Evolutionary conservation across 225 moss, liverwort and hornwort genomes (phyloP), one percentile per base, ranked within the genome.

Genomic region (Pseudoscleropodium purum): DNA sequence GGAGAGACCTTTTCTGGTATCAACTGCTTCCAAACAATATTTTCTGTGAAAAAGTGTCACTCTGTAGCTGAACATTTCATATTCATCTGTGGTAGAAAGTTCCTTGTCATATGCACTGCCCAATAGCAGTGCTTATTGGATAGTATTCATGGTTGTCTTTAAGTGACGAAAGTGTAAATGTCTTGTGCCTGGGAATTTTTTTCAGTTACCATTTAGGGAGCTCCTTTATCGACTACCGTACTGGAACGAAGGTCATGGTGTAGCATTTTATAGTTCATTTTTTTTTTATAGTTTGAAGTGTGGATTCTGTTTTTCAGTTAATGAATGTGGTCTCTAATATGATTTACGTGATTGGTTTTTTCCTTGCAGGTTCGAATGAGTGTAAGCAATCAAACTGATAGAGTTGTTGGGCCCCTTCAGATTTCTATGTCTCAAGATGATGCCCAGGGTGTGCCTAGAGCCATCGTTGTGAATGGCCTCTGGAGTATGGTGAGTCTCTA

Each of bases 401-500:
- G 93, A 77, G 93, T 85, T 86, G 89, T 99, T 86, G 99, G 99
- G 36, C 99, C 99, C 73, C 95, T 99, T 88, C 97, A 97, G 89
- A 97, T 99, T 86, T 95, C 95, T 18, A 97, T 99, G 97, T 93
- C 94, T 60, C 99, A 97, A 92, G 97, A 99, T 93, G 97, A 99
- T 90, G 91, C 93, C 76, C 95, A 95, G 76, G 97, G 97, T 91
- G 94, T 94, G 82, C 90, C 96, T 43, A 95, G 94, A 91, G 95
- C 97, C 87, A 91, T 99, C 82, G 94, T 97, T 63, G 96, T 99
- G 67, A 96, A 97, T 90, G 99, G 99, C 66, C 94, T 99, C 73
- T 99, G 96, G 99, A 95, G 93, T 75, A 92, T 99, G 95, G 99
- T 97, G 85, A 91, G 92, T 88, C 64, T 39, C 30, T 67, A 79